Conservation (phyloP, 345 rosid species). For the Cardamine occulta region DNA sequence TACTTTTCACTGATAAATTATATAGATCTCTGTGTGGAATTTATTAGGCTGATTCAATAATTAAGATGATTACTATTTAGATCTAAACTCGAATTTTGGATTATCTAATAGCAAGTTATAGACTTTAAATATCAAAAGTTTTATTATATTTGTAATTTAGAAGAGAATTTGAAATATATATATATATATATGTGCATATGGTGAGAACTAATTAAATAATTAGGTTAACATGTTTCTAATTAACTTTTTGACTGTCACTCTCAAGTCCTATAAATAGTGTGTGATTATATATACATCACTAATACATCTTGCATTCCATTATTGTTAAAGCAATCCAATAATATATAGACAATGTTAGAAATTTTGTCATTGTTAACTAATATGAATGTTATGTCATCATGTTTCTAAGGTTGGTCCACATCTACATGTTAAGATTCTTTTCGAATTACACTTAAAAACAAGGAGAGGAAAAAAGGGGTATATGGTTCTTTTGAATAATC, state of each 20-base stretch:
- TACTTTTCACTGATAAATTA: neutral
- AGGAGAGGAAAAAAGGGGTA: slow-evolving; percentile 20
- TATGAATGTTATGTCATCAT: slow-evolving; percentile 41
- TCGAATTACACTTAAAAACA: slow-evolving; percentile 44
- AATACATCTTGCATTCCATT: slow-evolving; percentile 30
- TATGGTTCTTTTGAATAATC: slow-evolving; percentile 48
- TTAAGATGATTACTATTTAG: neutral
- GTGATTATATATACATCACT: slow-evolving; percentile 40
- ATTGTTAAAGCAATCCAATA: slow-evolving; percentile 40
- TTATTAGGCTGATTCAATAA: neutral
- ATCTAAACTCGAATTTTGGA: neutral
- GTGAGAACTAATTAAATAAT: slow-evolving; percentile 17
- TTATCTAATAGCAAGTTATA: neutral
- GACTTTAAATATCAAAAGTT: neutral
- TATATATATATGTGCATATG: no score
- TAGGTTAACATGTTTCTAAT: slow-evolving; percentile 22
- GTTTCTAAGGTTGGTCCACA: slow-evolving; percentile 47
- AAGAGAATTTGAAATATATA: neutral
- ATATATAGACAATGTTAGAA: slow-evolving; percentile 36
- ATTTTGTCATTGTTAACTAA: slow-evolving; percentile 35
- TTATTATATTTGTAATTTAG: neutral
- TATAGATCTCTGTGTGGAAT: neutral
- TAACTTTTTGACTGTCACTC: slow-evolving; percentile 28
- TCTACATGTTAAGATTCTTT: slow-evolving; percentile 43
- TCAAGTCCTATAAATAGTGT: slow-evolving; percentile 35